A percentile compares a stretch with the other conserved stretches of the same genome.
These are phyloP conservation scores for Babesia caballi DNA, from an alignment of 169 alveolate species.

Conservation along the genomic window DNA sequence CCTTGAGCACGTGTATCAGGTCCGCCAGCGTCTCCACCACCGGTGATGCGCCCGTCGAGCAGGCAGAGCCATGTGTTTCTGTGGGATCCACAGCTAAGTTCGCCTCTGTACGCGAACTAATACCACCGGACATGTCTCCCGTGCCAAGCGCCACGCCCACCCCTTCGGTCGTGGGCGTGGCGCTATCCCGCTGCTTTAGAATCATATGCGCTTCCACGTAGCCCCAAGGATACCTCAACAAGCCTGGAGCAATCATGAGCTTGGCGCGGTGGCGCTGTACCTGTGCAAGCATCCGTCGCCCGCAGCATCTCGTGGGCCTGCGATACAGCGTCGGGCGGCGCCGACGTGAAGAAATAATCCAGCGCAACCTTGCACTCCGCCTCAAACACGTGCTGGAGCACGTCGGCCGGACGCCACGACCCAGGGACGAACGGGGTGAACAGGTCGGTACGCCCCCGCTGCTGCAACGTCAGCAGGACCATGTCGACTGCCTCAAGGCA, in stretches of 20 bases:
- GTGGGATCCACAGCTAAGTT: not conserved
- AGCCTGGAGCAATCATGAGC: constrained; percentile 1
- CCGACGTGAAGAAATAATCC: constrained; percentile 21
- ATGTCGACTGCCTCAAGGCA: constrained; percentile 35
- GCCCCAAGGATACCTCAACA: constrained; percentile 56
- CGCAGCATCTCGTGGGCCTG: constrained; percentile 37
- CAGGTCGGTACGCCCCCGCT: not conserved
- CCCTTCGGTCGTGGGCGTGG: not conserved
- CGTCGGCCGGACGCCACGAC: constrained; percentile 33
- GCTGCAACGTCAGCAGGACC: not conserved
- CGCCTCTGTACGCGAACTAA: too few species aligned
- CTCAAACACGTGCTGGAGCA: not conserved
- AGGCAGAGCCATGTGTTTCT: not conserved
- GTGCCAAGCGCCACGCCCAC: not conserved
- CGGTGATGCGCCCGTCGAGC: not conserved
- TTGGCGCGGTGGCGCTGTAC: not conserved
- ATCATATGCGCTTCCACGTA: constrained; percentile 21
- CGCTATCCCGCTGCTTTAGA: not conserved
- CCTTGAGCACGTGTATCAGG: not conserved
- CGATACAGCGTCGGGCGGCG: not conserved
- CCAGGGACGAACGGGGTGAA: constrained; percentile 42
- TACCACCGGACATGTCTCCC: too few species aligned
- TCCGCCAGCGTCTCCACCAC: constrained; percentile 24
- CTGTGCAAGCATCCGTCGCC: constrained; percentile 39
- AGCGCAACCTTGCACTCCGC: constrained; percentile 39